Conservation (phyloP, 805 yeast genomes). For the Ogataea allantospora region DNA sequence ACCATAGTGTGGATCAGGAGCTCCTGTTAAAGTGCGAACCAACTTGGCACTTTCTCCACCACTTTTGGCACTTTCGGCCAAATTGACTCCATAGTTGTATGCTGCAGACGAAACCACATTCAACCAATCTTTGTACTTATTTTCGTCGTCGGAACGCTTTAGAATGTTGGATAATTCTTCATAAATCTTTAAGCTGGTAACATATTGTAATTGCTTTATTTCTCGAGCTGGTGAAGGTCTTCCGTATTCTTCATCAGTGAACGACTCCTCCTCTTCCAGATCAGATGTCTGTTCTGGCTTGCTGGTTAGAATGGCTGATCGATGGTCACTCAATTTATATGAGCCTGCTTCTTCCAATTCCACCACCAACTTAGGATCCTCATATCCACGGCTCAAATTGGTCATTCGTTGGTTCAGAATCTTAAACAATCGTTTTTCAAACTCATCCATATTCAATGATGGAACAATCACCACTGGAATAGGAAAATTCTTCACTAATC, state of each 20-base stretch:
- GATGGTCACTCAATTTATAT: constrained; percentile 27
- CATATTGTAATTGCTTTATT: constrained; percentile 24
- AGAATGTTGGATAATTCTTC: constrained; percentile 24
- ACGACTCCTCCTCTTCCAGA: too few species aligned
- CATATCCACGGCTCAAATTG: constrained; percentile 13
- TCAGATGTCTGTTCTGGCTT: neutral
- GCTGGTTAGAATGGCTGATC: constrained; percentile 12
- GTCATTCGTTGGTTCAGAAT: constrained; percentile 28
- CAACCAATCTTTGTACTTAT: constrained; percentile 32
- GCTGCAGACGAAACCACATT: constrained; percentile 33
- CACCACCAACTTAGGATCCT: constrained; percentile 16
- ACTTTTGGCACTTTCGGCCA: constrained; percentile 36
- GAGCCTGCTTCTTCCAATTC: constrained; percentile 29
- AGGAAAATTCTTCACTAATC: constrained; percentile 61
- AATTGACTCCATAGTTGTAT: constrained; percentile 32
- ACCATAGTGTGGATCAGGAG: constrained; percentile 32
- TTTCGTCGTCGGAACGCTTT: constrained; percentile 23
- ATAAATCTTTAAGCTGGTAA: constrained; percentile 28
- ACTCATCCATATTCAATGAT: constrained; percentile 53
- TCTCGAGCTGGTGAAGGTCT: constrained; percentile 23
- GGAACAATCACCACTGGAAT: constrained; percentile 70
- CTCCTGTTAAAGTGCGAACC: constrained; percentile 43
- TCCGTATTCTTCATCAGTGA: constrained; percentile 11
- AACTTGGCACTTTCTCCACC: constrained; percentile 40
- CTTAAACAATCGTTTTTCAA: constrained; percentile 44